Base-by-base conservation (phyloP, 2,329 filamentous ascomycete species). In the Verticillium tricorpus region DNA sequence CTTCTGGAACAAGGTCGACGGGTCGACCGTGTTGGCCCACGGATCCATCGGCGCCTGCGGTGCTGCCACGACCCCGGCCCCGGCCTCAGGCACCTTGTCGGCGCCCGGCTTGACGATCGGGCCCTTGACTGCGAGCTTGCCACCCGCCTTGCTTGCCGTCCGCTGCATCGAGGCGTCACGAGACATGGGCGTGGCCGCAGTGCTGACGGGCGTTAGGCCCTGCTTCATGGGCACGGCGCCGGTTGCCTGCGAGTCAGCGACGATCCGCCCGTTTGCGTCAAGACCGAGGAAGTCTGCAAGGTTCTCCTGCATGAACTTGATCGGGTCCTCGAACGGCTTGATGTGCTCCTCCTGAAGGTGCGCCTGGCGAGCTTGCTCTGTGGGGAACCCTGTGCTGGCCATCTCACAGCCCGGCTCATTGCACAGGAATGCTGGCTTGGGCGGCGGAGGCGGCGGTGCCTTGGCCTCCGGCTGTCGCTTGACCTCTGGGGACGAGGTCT, bases 281-380 rank as follows among this genome's bases (percentile, higher is more conserved):
- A 87, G 69, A 4, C 82, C 84, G 2, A 88, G 69, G 0, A 76
- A 73, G 15, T 76, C 65, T 0, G 80, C 79, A 37, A 88, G 69
- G 56, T 77, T 80, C 58, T 86, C 84, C 58, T 76, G 68, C 17
- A 78, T 73, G 68, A 82, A 89, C 65, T 81, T 82, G 61, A 79
- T 54, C 2, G 86, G 85, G 62, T 89, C 75, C 64, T 84, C 76
- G 52, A 76, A 73, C 6, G 85, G 85, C 69, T 80, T 82, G 25
- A 79, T 73, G 66, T 89, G 86, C 69, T 88, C 85, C 61, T 88
- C 82, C n/a, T 84, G 76, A 8, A 80, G 72, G 67, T 89, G 86
- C 12, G 73, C 69, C 60, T 80, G 78, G 57, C 82, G 76, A 14
- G 80, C 79, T 65, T 87, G 83, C 64, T 88, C 82, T 7, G 74